These are phyloP conservation scores for Penicillium occitanis DNA, from an alignment of 2,329 filamentous ascomycete genomes.

Conservation along the genomic window DNA sequence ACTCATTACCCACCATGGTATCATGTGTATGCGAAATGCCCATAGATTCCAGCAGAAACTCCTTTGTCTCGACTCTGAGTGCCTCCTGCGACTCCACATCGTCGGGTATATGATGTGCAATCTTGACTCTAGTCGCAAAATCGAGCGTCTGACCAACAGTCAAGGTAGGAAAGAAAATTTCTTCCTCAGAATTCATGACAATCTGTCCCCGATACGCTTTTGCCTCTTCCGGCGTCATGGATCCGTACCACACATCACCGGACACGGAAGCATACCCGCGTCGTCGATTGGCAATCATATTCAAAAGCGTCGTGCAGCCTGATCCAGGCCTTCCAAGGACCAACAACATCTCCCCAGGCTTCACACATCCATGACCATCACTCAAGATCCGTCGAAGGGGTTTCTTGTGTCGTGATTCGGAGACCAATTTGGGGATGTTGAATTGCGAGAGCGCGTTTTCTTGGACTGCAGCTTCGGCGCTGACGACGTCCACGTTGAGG, in stretches of 20 bases:
- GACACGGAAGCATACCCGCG: slow-evolving; percentile 58
- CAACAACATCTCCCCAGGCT: slow-evolving; percentile 70
- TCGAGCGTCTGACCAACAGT: slow-evolving; percentile 55
- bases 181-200: slow-evolving; percentile 56
- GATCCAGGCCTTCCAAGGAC: slow-evolving; percentile 68
- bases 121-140: slow-evolving; percentile 58
- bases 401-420: slow-evolving; percentile 55
- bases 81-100: slow-evolving; percentile 48
- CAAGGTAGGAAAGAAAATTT: slow-evolving; percentile 53
- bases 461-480: slow-evolving; percentile 62
- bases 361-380: slow-evolving; percentile 66
- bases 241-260: slow-evolving; percentile 60
- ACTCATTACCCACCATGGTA: slow-evolving; percentile 68
- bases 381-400: slow-evolving; percentile 64
- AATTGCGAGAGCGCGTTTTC: slow-evolving; percentile 64
- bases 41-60: slow-evolving; percentile 60
- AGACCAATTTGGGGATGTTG: slow-evolving; percentile 55
- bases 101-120: slow-evolving; percentile 51
- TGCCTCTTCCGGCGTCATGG: slow-evolving; percentile 43
- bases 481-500: slow-evolving; percentile 62
- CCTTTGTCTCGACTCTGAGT: slow-evolving; percentile 48
- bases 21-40: slow-evolving; percentile 59
- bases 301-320: slow-evolving; percentile 70
- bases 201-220: slow-evolving; percentile 58
- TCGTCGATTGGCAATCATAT: slow-evolving; percentile 65